Base-by-base conservation (phyloP, 139 green algal genomes). In the Yamagishiella unicocca region DNA sequence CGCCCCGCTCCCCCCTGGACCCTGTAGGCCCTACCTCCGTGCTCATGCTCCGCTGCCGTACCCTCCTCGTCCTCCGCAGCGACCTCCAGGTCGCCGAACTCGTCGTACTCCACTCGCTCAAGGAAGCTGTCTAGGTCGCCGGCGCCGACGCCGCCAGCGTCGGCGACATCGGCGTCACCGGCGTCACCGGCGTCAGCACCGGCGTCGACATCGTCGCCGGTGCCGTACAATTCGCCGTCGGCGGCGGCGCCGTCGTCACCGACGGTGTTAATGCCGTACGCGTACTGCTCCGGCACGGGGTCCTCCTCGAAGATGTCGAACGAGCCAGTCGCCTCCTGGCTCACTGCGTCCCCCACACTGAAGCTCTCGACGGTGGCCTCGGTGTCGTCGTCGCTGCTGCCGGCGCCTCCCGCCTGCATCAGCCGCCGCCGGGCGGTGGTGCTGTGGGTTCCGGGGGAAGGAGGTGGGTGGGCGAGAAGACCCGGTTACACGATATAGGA, bases 251-350 rank as follows among this genome's bases (percentile, higher is more conserved):
- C n/a, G n/a, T n/a, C n/a, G n/a, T n/a, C n/a, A n/a, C n/a, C n/a
- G n/a, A n/a, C n/a, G n/a, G n/a, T n/a, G n/a, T n/a, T n/a, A n/a
- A n/a, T n/a, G n/a, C n/a, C n/a, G n/a, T n/a, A n/a, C n/a, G n/a
- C n/a, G n/a, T n/a, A n/a, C 21, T 68, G 7, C 22, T 7, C 58
- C 24, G 21, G 7, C 21, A 7, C 58, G 24, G 24, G 17, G 27
- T 27, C 72, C 10, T 80, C 72, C 31, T 67, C 61, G 31, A 86
- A 86, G 42, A 86, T 53, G 64, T 77, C 80, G 42, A 96, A 95
- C 4, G 94, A 95, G 27, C 89, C 79, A 9, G 88, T 55, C 1
- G 93, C 96, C 78, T 98, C 33, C 95, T 46, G 33, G 1, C 83
- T 90, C n/a, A 97, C 70, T 10, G 4, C 38, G 3, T 64, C 46